Conservation (phyloP, 192 early-diverging fungal genomes). For the Coemansia sp. region DNA sequence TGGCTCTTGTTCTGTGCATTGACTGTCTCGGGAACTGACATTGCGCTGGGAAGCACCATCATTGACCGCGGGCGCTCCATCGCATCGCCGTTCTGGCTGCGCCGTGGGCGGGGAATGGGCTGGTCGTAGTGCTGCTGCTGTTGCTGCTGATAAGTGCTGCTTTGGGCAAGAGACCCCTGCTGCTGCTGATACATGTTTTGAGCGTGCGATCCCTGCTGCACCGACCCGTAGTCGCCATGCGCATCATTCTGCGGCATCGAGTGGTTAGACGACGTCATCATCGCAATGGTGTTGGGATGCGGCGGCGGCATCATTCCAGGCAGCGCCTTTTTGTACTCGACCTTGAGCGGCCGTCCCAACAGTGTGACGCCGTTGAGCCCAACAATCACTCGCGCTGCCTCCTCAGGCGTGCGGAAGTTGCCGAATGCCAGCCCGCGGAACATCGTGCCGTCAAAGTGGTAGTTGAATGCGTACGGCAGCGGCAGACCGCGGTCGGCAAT, state of each 20-base stretch:
- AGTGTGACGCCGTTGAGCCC: slow-evolving; percentile 70
- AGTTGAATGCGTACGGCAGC: slow-evolving; percentile 77
- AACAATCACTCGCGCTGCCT: slow-evolving; percentile 66
- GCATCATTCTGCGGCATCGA: slow-evolving; percentile 7
- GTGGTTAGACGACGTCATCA: slow-evolving; percentile 38
- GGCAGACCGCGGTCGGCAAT: slow-evolving; percentile 69
- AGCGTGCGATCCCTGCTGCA: background rate
- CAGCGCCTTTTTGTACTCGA: slow-evolving; percentile 78
- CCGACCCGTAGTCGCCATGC: slow-evolving; percentile 24
- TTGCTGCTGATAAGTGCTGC: background rate
- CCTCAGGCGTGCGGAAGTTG: slow-evolving; percentile 74
- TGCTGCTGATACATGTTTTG: background rate
- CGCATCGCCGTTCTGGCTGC: slow-evolving; percentile 27
- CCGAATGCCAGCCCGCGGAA: slow-evolving; percentile 81
- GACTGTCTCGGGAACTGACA: slow-evolving; percentile 35
- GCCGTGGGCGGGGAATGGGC: slow-evolving; percentile 42
- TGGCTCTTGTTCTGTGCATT: slow-evolving; percentile 15
- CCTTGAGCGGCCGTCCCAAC: slow-evolving; percentile 69
- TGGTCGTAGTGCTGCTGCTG: slow-evolving; percentile 40
- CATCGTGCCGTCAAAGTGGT: slow-evolving; percentile 76
- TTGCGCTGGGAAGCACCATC: slow-evolving; percentile 47
- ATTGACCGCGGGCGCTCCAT: slow-evolving; percentile 42
- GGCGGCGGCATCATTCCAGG: slow-evolving; percentile 57
- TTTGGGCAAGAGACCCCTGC: background rate
- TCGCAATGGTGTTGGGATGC: slow-evolving; percentile 57